Conservation (phyloP, 257 asterid species). For the Solanum raphanifolium region DNA sequence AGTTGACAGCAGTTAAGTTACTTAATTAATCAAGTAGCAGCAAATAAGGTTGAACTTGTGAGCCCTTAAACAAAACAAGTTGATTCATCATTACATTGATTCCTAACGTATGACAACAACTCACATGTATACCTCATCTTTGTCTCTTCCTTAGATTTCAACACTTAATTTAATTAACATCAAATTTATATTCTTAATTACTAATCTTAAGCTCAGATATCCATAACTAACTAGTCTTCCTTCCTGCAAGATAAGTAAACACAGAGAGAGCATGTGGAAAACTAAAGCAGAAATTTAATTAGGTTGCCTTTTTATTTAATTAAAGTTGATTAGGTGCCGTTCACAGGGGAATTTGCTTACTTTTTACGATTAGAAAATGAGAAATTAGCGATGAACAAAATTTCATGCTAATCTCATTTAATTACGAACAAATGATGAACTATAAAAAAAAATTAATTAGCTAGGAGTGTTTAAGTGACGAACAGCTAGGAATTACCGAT, state of each 20-base stretch:
- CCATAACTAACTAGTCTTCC: not conserved
- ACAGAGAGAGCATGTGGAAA: not conserved
- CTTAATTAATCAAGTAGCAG: not conserved
- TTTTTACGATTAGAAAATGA: not conserved
- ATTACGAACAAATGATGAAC: not conserved
- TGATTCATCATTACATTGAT: not conserved
- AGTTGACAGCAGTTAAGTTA: not conserved
- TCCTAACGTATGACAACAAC: not conserved
- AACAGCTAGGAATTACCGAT: not conserved
- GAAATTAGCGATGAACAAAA: not conserved
- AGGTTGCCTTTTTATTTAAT: not conserved
- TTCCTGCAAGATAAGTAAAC: not conserved
- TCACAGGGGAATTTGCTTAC: not conserved
- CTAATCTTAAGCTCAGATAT: not conserved
- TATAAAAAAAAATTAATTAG: no score
- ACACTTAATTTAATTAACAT: not conserved
- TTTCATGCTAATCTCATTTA: no score
- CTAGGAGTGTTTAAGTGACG: not conserved
- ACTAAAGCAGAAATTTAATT: not conserved
- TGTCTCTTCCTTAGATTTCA: not conserved
- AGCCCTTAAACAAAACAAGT: not conserved
- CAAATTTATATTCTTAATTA: not conserved
- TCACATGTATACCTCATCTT: constrained; percentile 10
- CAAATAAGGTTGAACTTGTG: not conserved
- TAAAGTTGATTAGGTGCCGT: not conserved